Evolutionary conservation across 345 rosid genomes (phyloP).

Genomic region (Acer negundo): DNA sequence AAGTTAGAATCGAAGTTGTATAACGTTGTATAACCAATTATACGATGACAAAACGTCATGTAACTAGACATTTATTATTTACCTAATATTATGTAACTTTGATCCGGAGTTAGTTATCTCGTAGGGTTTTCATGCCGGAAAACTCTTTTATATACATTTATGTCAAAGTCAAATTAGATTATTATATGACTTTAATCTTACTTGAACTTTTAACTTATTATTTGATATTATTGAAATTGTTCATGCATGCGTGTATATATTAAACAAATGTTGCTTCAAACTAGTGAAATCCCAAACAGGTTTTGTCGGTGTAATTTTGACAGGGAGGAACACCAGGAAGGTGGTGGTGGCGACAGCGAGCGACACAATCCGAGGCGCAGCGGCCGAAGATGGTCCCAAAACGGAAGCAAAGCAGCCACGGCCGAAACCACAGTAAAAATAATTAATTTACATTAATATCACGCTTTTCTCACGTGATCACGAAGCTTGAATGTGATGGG

Average conservation of each 20-base stretch:
- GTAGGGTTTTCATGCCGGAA: too few relatives aligned
- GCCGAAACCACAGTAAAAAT: slow-evolving; percentile 3
- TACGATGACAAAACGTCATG: too few relatives aligned
- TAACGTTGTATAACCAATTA: too few relatives aligned
- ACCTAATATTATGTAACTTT: too few relatives aligned
- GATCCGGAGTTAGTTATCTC: too few relatives aligned
- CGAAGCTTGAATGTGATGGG: not conserved
- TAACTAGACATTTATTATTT: too few relatives aligned
- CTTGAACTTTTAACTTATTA: slow-evolving; percentile 6
- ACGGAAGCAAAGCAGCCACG: slow-evolving; percentile 6
- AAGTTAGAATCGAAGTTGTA: too few relatives aligned
- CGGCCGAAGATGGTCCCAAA: slow-evolving; percentile 26
- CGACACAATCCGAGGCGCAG: slow-evolving; percentile 30
- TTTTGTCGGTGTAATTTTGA: slow-evolving; percentile 20
- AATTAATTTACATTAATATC: not conserved
- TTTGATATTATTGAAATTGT: not conserved
- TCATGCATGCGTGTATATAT: too few relatives aligned
- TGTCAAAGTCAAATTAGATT: not conserved
- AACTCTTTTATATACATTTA: too few relatives aligned
- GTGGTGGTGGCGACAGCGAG: slow-evolving; percentile 1
- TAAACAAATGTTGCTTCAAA: slow-evolving; percentile 25
- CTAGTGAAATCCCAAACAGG: slow-evolving; percentile 27
- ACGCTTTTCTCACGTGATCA: slow-evolving; percentile 21
- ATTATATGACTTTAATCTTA: slow-evolving; percentile 2
- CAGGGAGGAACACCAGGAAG: slow-evolving; percentile 15